A percentile compares a stretch with the other conserved stretches of the same genome.
Conservation (phyloP, 176 grass and related monocot species). For the Avena insularis region DNA sequence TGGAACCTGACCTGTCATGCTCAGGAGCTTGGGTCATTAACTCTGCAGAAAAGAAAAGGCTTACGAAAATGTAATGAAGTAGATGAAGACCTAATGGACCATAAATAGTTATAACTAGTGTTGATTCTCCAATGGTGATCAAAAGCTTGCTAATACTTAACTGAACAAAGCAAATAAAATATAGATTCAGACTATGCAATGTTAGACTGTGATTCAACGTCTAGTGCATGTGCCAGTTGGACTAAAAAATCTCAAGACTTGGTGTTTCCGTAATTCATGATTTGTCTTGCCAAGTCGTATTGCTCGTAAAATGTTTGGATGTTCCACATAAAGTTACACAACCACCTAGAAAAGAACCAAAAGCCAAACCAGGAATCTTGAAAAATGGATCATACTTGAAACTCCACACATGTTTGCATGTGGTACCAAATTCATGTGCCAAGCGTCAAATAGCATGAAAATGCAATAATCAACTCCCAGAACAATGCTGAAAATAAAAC, state of each 20-base stretch:
- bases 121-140: background rate
- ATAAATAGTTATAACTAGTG: background rate
- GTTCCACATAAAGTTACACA: background rate
- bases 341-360: slow-evolving; percentile 2
- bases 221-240: background rate
- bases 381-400: background rate
- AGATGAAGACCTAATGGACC: background rate
- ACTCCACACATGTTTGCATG: background rate
- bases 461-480: background rate
- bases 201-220: too few relatives aligned
- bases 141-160: background rate
- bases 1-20: slow-evolving; percentile 61
- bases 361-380: background rate
- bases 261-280: background rate
- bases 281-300: background rate
- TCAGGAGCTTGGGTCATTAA: slow-evolving; percentile 58
- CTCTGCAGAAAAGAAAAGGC: slow-evolving; percentile 36
- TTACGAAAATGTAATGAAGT: background rate
- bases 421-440: background rate
- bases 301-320: background rate
- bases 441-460: background rate
- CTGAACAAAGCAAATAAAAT: background rate
- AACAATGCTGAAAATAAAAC: background rate
- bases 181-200: background rate
- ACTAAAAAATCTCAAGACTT: background rate